Conservation (phyloP, 208 protist genomes). For the Herpetomonas samuelpessoai region DNA sequence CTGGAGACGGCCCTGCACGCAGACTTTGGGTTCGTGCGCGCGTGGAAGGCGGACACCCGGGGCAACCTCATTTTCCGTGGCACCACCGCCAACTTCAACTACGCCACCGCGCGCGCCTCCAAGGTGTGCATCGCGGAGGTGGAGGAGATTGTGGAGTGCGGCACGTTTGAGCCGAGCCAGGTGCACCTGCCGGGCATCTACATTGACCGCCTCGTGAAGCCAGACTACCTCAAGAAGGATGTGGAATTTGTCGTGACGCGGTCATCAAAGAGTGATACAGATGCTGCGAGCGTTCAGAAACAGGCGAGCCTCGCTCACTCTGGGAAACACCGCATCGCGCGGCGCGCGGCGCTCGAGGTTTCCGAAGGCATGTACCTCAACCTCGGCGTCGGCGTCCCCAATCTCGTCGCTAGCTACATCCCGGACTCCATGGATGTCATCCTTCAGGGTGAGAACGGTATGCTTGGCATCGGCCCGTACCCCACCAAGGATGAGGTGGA, state of each 20-base stretch:
- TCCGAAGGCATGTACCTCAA: slow-evolving; percentile 94
- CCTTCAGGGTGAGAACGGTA: slow-evolving; percentile 85
- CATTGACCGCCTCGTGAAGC: slow-evolving; percentile 77
- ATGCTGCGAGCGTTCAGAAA: slow-evolving; percentile 4
- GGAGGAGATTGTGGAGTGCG: slow-evolving; percentile 91
- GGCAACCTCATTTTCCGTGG: slow-evolving; percentile 69
- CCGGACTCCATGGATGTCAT: slow-evolving; percentile 61
- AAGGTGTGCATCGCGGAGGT: slow-evolving; percentile 93
- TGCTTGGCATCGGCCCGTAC: slow-evolving; percentile 90
- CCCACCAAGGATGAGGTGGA: slow-evolving; percentile 74
- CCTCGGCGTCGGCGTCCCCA: slow-evolving; percentile 95
- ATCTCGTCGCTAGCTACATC: slow-evolving; percentile 84
- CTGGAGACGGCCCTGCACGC: slow-evolving; percentile 87
- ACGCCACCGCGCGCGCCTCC: slow-evolving; percentile 65
- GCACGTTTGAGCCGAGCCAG: slow-evolving; percentile 78
- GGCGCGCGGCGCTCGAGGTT: slow-evolving; percentile 90
- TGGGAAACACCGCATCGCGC: slow-evolving; percentile 56
- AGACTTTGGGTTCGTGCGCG: slow-evolving; percentile 91
- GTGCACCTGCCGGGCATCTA: slow-evolving; percentile 93
- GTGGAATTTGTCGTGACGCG: slow-evolving; percentile 20
- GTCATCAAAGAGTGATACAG: slow-evolving; percentile 2
- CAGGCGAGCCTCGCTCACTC: neutral
- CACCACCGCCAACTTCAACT: slow-evolving; percentile 94
- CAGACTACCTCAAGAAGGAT: slow-evolving; percentile 2
- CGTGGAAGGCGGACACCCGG: slow-evolving; percentile 88